Conservation (phyloP, 2,329 filamentous ascomycete species). For the Colletotrichum magnum region DNA sequence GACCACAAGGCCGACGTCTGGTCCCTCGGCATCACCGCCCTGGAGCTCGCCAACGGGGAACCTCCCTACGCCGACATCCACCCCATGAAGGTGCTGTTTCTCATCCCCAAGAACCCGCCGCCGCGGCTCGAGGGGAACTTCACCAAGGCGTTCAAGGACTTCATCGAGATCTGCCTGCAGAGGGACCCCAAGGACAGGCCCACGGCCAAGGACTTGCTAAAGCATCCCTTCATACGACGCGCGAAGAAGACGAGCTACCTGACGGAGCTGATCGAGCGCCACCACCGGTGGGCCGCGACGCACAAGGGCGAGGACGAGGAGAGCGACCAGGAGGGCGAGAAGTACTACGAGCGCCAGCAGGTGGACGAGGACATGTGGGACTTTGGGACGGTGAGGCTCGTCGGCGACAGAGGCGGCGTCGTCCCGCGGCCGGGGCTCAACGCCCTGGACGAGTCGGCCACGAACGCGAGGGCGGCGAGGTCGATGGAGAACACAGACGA, state of each 20-base stretch:
- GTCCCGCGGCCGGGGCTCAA: slow-evolving; percentile 71
- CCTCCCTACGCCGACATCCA: slow-evolving; percentile 97
- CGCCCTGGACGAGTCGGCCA: slow-evolving; percentile 84
- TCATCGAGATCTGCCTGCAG: slow-evolving; percentile 85
- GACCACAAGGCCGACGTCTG: slow-evolving; percentile 98
- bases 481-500: slow-evolving; percentile 64
- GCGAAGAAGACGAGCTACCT: slow-evolving; percentile 98
- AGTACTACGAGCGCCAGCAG: slow-evolving; percentile 67
- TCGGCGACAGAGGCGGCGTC: slow-evolving; percentile 74
- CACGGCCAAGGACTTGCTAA: slow-evolving; percentile 86
- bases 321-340: slow-evolving; percentile 71
- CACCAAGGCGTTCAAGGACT: slow-evolving; percentile 86
- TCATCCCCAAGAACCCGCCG: slow-evolving; percentile 95
- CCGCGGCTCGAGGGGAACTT: slow-evolving; percentile 86
- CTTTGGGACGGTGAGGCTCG: slow-evolving; percentile 93
- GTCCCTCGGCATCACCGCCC: slow-evolving; percentile 94
- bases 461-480: slow-evolving; percentile 78
- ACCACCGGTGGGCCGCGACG: slow-evolving; percentile 87
- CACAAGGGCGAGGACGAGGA: slow-evolving; percentile 82
- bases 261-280: slow-evolving; percentile 93
- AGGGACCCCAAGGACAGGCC: slow-evolving; percentile 92
- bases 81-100: slow-evolving; percentile 97
- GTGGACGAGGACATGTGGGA: slow-evolving; percentile 94
- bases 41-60: slow-evolving; percentile 92
- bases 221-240: slow-evolving; percentile 89